These are phyloP conservation scores for Coemansia sp. DNA, from an alignment of 192 early-diverging fungal genomes.

Conservation along the genomic window DNA sequence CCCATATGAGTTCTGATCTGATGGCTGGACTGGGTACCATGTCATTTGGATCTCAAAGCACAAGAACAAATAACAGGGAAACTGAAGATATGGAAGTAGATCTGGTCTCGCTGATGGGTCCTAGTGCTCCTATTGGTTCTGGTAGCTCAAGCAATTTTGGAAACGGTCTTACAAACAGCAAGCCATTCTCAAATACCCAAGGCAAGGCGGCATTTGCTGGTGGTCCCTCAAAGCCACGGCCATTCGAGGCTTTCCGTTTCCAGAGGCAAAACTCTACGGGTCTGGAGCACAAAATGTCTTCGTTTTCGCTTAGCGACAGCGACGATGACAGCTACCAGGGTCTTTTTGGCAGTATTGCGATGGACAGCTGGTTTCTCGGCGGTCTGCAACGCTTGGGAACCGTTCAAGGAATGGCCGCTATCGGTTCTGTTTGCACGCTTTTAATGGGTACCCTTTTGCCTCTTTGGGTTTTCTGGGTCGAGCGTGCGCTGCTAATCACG, in stretches of 20 bases:
- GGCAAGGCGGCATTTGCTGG: not conserved
- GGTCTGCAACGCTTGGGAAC: conserved; percentile 8
- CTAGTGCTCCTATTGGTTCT: too few relatives aligned
- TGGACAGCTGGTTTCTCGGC: conserved; percentile 32
- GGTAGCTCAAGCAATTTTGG: conserved; percentile 1
- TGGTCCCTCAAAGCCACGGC: conserved; percentile 11
- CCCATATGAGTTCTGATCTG: conserved; percentile 1
- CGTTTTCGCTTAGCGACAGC: conserved; percentile 29
- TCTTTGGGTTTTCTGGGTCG: too few relatives aligned
- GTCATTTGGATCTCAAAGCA: conserved; percentile 10
- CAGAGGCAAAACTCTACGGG: conserved; percentile 23
- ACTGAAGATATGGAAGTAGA: conserved; percentile 34
- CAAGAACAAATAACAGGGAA: not conserved
- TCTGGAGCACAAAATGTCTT: conserved; percentile 41
- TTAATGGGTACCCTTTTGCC: too few relatives aligned
- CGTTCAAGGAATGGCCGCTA: not conserved
- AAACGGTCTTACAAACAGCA: not conserved
- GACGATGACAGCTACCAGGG: conserved; percentile 48
- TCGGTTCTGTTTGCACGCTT: not conserved
- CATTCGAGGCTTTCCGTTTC: conserved; percentile 34
- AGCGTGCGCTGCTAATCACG: too few relatives aligned
- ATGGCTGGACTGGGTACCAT: conserved; percentile 20
- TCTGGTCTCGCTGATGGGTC: conserved; percentile 5
- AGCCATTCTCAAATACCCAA: not conserved
- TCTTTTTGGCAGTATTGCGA: conserved; percentile 28